Evolutionary conservation across 805 yeast genomes (phyloP), one percentile per base, ranked within the genome.

Genomic region (Candida vartiovaarae): DNA sequence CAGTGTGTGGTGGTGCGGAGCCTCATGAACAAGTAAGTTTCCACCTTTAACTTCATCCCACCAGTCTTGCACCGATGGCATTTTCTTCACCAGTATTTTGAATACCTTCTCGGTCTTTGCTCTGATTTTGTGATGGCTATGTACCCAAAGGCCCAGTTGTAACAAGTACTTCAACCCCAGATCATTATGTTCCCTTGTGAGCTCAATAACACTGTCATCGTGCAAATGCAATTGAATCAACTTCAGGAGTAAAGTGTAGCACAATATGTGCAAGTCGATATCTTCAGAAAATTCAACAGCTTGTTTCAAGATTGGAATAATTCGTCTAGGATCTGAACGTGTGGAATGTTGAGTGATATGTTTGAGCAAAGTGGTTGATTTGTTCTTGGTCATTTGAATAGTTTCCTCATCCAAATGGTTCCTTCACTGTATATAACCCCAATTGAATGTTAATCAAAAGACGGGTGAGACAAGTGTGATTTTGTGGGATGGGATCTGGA

Each of bases 151-250:
- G 1, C 74, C 73, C 32, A 50, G 60, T 43, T 67, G 72, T 4
- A 68, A 44, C 29, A 66, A 44, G 1, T 51, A 48, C 42, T 62
- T 65, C 31, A 68, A 50, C 26, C 58, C 57, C 2, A 9, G 11
- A 32, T 40, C 48, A 11, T 55, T 50, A 3, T 46, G 43, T 8
- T 60, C 64, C 4, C 41, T 38, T 6, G 67, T 43, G 5, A 41
- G 38, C 7, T 67, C 45, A 45, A 62, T 62, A 1, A 62, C 64
- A 64, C 67, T 62, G 44, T 72, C 68, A 44, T 73, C 67, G 3
- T 52, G 34, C 8, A 43, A 30, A 42, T 70, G 75, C 4, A 37
- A 45, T 23, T 49, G 47, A 1, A 66, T 45, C 4, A 68, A 32
- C 1, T 45, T 41, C 9, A 42, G 40, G 7, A 65, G 47, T 23